Evolutionary conservation across 768 basidiomycete species (phyloP), one percentile per base, ranked within the genome.

Genomic region (Rickenella mellea): DNA sequence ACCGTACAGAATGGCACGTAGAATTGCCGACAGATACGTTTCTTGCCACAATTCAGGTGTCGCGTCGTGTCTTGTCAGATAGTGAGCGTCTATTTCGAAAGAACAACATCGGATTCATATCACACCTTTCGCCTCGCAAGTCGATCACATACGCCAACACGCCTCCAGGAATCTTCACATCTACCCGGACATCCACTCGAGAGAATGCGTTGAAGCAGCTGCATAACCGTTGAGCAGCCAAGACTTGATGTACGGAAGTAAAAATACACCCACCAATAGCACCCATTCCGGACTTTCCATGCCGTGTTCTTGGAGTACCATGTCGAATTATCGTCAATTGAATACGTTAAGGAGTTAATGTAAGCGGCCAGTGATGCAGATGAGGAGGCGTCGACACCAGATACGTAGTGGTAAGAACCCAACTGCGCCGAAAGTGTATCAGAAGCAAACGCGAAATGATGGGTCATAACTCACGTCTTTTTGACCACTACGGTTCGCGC

Each of bases 131-230:
- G 7, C 96, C 94, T 8, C 96, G 79, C 41, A 96, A 61, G 60
- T 98, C 96, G 15, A 98, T 79, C 24, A 88, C 83, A 60, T 96
- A 97, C 4, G 93, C 87, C 48, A 82, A 78, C 12, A 99, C 96
- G 10, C 96, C 94, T 22, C 96, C 96, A 0, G 96, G 96, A 39
- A 99, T 98, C 62, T 94, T 96, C 46, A 97, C 96, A 49, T 99
- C 96, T 6, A 99, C 92, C 27, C 94, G 78, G 24, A 98, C 80
- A 55, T 99, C 96, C 40, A 98, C 88, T 22, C 96, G 70, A 28
- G 93, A 93, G 58, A 99, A 99, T 8, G 96, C 96, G 59, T 99
- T 96, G 68, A 96, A 99, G 62, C 91, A 96, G 62, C 89, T 88
- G 46, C 2, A 27, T 19, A 14, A 40, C 9, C 15, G 12, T 4